A percentile compares a stretch with the other conserved stretches of the same genome.
These are phyloP conservation scores for Nicotiana sylvestris DNA, from an alignment of 257 asterid species.

Conservation along the genomic window DNA sequence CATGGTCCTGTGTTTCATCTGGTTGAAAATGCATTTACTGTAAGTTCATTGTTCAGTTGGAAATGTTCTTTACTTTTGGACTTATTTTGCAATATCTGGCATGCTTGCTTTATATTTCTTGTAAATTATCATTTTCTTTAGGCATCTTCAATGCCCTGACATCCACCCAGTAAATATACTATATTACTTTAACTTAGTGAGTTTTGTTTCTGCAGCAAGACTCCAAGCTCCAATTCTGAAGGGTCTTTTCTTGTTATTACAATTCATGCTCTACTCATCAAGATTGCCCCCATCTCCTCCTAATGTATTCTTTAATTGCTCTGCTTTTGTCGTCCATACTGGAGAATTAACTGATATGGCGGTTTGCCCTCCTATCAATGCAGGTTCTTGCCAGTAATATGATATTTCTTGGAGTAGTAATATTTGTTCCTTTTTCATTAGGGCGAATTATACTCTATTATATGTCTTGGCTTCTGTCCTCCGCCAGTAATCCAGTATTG, in stretches of 20 bases:
- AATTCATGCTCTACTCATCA: not conserved
- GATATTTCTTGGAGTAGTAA: slow-evolving; percentile 93
- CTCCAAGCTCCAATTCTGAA: no score
- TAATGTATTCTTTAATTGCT: no score
- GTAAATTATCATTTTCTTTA: no score
- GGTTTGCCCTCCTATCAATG: slow-evolving; percentile 17
- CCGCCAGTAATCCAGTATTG: slow-evolving; percentile 74
- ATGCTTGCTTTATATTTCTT: no score
- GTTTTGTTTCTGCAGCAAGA: no score
- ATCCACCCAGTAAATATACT: no score
- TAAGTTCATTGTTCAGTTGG: slow-evolving; percentile 28
- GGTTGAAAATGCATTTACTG: slow-evolving; percentile 95
- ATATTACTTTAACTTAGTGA: no score
- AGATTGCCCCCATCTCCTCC: no score
- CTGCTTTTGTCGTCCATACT: no score
- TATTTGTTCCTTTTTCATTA: slow-evolving; percentile 78
- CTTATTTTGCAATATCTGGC: not conserved
- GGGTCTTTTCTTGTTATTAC: no score
- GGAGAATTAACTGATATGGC: not conserved
- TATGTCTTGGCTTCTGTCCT: slow-evolving; percentile 68
- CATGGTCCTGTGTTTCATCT: slow-evolving; percentile 99
- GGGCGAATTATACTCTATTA: slow-evolving; percentile 71
- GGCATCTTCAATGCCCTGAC: no score
- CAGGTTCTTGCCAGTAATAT: slow-evolving; percentile 99
- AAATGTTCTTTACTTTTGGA: not conserved